Base-by-base conservation (phyloP, 1,139 yeast species). In the Pichia terricola region DNA sequence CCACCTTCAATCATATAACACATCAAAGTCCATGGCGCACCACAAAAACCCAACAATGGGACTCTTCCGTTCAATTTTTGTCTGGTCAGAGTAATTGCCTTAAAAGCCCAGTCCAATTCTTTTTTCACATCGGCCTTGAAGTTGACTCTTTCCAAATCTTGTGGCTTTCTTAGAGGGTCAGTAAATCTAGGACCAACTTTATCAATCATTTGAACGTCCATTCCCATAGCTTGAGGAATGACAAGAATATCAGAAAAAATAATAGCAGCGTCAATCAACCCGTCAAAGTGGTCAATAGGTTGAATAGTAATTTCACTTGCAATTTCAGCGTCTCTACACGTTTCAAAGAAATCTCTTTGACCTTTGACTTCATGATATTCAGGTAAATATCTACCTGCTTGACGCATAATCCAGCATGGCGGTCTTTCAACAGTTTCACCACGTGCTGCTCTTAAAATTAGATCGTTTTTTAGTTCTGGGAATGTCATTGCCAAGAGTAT, bases 1-100 rank as follows among this genome's bases (percentile, higher is more conserved):
- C 95, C 96, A 41, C 98, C 98, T 66, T 91, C 98, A 48, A 91
- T 81, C 96, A 91, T 94, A 65, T 94, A 91, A 37, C 89, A 96
- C 67, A 91, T 72, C 51, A 91, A 68, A 9, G 98, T 91, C 96
- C 96, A 91, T 47, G 98, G 98, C 11, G 95, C 96, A 46, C 98
- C 98, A 54, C 91, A 86, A 65, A 91, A 91, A 3, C 98, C 98
- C 44, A 91, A 72, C 53, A 91, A 71, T 27, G 98, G 98, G 22
- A 89, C 97, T 57, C 95, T 75, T 40, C 98, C 98, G 41, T 79
- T 67, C 52, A 91, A 73, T 59, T 84, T 86, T 50, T 70, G 72
- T 65, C 98, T 76, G 10, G 98, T 91, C 53, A 86, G 67, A 4
- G 94, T 84, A 53, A 91, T 86, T 34, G 97, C 85, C 58, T 84